These are phyloP conservation scores for Effrenium voratum DNA, from an alignment of 73 alveolate genomes.

Conservation along the genomic window DNA sequence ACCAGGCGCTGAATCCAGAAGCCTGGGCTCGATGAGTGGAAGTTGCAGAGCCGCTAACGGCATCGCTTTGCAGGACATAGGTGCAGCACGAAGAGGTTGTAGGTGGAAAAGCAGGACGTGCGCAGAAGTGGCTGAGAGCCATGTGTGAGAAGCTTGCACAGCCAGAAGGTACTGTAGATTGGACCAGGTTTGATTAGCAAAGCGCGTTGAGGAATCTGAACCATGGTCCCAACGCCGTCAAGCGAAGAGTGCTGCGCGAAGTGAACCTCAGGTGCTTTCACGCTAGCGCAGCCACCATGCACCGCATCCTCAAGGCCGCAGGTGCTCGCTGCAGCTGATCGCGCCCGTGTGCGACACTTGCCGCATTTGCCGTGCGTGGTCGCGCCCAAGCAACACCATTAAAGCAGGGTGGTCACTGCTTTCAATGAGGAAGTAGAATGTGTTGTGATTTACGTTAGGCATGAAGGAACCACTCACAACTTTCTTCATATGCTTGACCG, in stretches of 20 bases:
- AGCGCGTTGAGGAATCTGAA: background rate
- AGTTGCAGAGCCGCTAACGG: no score
- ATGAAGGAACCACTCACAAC: background rate
- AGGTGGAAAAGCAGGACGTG: no score
- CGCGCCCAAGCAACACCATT: background rate
- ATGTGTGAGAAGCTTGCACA: no score
- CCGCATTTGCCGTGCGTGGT: background rate
- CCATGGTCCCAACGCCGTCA: background rate
- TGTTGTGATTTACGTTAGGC: background rate
- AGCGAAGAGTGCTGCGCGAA: background rate
- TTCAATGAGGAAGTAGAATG: slow-evolving; percentile 35
- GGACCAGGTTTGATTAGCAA: background rate
- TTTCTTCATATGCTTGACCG: background rate
- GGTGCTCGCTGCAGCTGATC: background rate
- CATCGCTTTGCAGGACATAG: no score
- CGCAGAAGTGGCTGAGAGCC: no score
- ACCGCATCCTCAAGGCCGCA: background rate
- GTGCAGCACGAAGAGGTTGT: no score
- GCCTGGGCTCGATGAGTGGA: no score
- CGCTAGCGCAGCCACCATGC: background rate
- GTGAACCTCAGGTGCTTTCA: slow-evolving; percentile 52
- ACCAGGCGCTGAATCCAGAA: no score
- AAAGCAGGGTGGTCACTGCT: background rate
- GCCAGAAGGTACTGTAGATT: background rate
- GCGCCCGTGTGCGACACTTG: background rate